These are phyloP conservation scores for Penstemon davidsonii DNA, from an alignment of 257 asterid genomes.

Conservation along the genomic window DNA sequence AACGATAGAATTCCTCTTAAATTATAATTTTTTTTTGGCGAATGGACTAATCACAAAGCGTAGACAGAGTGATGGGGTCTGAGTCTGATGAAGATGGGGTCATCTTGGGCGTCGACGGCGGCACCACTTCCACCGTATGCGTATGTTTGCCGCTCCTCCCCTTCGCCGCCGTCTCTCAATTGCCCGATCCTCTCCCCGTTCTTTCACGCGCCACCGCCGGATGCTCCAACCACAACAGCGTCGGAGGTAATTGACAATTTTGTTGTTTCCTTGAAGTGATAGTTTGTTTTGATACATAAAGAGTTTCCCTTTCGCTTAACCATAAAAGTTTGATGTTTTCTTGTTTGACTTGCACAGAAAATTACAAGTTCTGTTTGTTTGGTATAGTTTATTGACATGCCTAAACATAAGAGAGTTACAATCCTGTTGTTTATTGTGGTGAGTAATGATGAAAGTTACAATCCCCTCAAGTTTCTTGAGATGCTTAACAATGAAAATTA, in stretches of 20 bases:
- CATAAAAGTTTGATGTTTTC: neutral
- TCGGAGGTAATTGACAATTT: conserved; percentile 59
- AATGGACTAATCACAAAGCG: no score
- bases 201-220: conserved; percentile 81
- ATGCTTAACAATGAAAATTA: no score
- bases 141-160: conserved; percentile 73
- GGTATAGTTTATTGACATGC: no score
- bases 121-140: conserved; percentile 65
- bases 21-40: no score
- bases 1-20: no score
- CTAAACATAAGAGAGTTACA: no score
- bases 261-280: neutral
- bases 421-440: neutral
- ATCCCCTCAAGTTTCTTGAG: neutral
- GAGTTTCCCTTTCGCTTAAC: neutral
- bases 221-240: conserved; percentile 91
- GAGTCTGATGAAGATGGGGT: conserved; percentile 37
- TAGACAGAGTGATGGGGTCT: no score
- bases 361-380: no score
- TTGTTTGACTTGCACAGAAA: no score
- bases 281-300: neutral
- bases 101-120: conserved; percentile 66
- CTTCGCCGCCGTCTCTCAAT: conserved; percentile 39
- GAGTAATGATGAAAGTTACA: neutral
- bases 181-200: conserved; percentile 78